Evolutionary conservation across 345 rosid genomes (phyloP), one percentile per base, ranked within the genome.

Genomic region (Sapria himalayana): DNA sequence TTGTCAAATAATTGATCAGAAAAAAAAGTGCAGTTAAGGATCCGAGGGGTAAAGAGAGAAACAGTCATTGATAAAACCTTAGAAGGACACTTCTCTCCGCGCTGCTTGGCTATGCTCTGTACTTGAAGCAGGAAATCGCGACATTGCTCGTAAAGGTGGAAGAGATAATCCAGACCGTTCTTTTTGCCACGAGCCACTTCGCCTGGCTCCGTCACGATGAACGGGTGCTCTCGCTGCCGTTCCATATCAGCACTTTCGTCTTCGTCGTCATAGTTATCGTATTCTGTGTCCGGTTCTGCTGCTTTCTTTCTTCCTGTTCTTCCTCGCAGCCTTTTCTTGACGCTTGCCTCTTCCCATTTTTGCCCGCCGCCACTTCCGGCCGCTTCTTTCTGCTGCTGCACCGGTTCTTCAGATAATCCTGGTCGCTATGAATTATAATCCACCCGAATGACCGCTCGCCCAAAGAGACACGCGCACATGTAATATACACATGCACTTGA

Each of bases 181-280:
- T 89, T 89, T 55, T 89, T 89, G 41, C 98, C 98, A 41, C 98
- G 93, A 52, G 98, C 98, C 39, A 89, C 95, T 43, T 89, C 98
- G 47, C 98, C 95, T 10, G 95, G 98, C 78, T 82, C 98, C 32
- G 98, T 89, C 29, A 89, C 98, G n/a, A 89, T 89, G 61, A 89
- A 89, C 7, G 98, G 98, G 52, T 89, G 98, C 63, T 89, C 98
- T 4, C 98, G 61, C 50, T 89, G 98, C 52, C 96, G 69, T 74
- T 81, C 86, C 9, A 41, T 40, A 4, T 64, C 69, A 15, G 50
- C 55, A 9, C 50, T 58, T 5, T 46, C 75, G 6, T 47, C 50
- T 4, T 69, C 73, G 0, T 71, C 74, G 4, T 59, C 78, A 3
- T 62, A 85, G 17, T 63, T 55, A 16, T 61, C 55, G 34, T 4